Base-by-base conservation (phyloP, 257 asterid genomes). In the Henckelia pumila region DNA sequence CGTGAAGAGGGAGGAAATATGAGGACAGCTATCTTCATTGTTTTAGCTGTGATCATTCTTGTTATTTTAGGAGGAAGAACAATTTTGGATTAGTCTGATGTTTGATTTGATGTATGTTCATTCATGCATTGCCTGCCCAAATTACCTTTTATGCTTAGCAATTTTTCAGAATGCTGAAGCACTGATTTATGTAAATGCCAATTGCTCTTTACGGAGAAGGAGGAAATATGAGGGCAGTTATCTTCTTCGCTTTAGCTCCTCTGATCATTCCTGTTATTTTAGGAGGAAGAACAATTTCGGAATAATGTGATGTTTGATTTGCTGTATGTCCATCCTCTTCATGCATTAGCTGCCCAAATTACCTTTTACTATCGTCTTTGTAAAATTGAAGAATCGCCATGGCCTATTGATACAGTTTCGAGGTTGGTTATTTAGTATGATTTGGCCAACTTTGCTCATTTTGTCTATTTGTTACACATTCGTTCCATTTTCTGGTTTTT, bases 261-360 rank as follows among this genome's bases (percentile, higher is more conserved):
- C 33, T 62, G 66, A n/a, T 24, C n/a, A 53, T 24, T 30, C 66
- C 33, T 73, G 61, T 78, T 40, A 65, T 74, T 82, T 78, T 79
- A 90, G 99, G 90, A 72, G 75, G 96, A 88, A 68, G 99, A 93
- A 81, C 79, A 59, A 76, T 78, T 75, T 56, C 89, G 97, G 64
- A 93, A 93, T 61, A 84, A 90, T 80, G 84, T 84, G 73, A 83
- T 88, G 96, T 80, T 59, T 67, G 96, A 93, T 83, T 74, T 93
- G 82, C 83, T 93, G 50, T 93, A 90, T 80, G 84, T 88, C 68
- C 91, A 86, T 78, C 86, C 85, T 24, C 63, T 29, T 55, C 95
- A 93, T 85, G 64, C 87, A 58, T 76, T 93, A 83, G 83, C 95
- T 8, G 82, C 89, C 57, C 85, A 78, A 68, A 79, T 93, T 61